Conservation (phyloP, 257 asterid genomes). For the Solanum bukasovii region DNA sequence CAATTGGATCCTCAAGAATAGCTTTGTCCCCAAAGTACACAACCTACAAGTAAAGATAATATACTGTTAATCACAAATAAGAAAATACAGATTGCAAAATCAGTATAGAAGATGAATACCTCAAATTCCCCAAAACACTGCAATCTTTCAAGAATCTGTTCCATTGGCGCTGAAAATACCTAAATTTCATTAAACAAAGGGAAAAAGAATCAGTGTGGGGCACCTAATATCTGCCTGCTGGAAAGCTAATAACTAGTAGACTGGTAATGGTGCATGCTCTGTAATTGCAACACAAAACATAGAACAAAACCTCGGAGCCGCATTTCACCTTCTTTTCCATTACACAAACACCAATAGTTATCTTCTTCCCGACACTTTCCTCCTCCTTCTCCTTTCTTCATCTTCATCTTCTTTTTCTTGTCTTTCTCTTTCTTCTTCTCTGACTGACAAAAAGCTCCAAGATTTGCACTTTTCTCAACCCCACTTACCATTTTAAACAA, state of each 20-base stretch:
- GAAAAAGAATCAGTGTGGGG: not conserved
- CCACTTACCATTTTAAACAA: not conserved
- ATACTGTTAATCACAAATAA: not conserved
- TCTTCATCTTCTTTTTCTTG: conserved; percentile 21
- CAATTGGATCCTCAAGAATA: conserved; percentile 81
- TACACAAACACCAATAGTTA: conserved; percentile 83
- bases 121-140: conserved; percentile 88
- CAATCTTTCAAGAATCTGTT: conserved; percentile 78
- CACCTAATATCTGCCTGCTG: not conserved
- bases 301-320: conserved; percentile 88
- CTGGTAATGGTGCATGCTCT: conserved; percentile 15
- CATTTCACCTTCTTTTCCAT: conserved; percentile 99
- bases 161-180: conserved; percentile 83
- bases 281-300: conserved; percentile 11
- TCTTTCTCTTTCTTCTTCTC: conserved; percentile 17
- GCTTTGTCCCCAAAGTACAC: conserved; percentile 84
- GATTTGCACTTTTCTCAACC: not conserved
- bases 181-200: conserved; percentile 3
- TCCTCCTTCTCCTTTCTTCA: conserved; percentile 25
- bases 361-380: conserved; percentile 28
- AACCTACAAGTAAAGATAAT: conserved; percentile 32
- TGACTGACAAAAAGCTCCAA: not conserved
- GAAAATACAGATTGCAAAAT: not conserved
- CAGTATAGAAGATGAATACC: conserved; percentile 19
- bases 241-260: not conserved